phyloP scores from a whole-genome alignment of 208 protist species.

The Spironucleus salmonicida region DNA sequence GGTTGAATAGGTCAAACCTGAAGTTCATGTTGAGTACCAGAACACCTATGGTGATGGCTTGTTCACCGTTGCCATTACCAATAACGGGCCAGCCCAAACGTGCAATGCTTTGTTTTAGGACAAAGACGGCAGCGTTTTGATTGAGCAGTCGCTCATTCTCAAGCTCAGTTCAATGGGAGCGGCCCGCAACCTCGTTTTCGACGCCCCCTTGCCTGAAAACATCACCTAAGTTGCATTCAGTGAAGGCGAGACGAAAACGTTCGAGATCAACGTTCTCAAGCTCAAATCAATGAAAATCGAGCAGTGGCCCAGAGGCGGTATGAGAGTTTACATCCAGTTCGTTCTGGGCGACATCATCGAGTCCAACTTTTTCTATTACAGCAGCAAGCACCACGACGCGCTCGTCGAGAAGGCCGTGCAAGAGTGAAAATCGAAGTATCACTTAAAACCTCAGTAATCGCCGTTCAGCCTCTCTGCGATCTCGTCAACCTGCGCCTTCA shows the following conservation, averaged over 20 bases:
- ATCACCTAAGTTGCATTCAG: not conserved
- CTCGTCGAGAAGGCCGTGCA: not conserved
- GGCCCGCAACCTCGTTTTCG: too few species aligned
- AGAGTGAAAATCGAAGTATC: too few species aligned
- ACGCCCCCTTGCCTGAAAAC: not conserved
- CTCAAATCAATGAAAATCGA: too few species aligned
- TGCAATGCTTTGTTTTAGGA: not conserved
- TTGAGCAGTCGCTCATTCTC: constrained; percentile 15
- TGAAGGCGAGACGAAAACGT: not conserved
- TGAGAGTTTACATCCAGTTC: constrained; percentile 2
- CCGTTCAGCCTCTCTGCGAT: not conserved
- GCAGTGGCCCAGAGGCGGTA: constrained; percentile 5
- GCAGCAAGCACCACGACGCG: constrained; percentile 5
- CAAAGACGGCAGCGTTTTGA: not conserved
- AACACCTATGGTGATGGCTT: constrained; percentile 3
- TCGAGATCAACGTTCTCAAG: not conserved
- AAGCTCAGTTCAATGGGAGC: too few species aligned
- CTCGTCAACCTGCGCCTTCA: not conserved
- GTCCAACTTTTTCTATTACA: constrained; percentile 19
- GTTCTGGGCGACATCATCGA: not conserved
- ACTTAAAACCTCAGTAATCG: too few species aligned
- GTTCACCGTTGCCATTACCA: constrained; percentile 17
- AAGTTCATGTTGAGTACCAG: not conserved
- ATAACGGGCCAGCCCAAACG: not conserved
- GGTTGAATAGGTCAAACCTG: constrained; percentile 1